Base-by-base conservation (phyloP, 345 rosid species). In the Cardamine chenopodiifolia region DNA sequence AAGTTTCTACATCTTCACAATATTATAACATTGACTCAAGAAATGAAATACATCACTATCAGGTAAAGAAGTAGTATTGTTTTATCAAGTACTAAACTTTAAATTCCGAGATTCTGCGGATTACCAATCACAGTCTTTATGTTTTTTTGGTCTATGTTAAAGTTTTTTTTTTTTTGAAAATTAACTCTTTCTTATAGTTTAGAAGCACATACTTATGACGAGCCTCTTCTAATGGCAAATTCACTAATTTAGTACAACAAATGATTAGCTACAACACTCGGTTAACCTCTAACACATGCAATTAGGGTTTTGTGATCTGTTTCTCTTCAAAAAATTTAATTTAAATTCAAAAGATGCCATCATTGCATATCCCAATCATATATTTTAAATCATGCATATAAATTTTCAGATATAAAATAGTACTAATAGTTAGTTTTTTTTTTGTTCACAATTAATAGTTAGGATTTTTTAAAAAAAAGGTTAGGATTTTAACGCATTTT, bases 21-120 rank as follows among this genome's bases (percentile, higher is more conserved):
- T 68, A 26, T 37, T 60, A 40, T 28, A 28, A 19, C n/a, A 67
- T n/a, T 75, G 69, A 50, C 48, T 31, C 7, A 49, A 52, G 56
- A 67, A 28, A 37, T 14, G 5, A 29, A 26, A 42, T 12, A 73
- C 37, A 65, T 44, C 37, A 32, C 40, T 39, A 13, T 37, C 39
- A 34, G 29, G 15, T 48, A 48, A 25, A 48, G 6, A 34, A 8
- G 19, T 17, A 47, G 14, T 12, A 23, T 14, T 57, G 9, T 31
- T 31, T 45, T 45, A 45, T n/a, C 7, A n/a, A 35, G 39, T 35
- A 44, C 19, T 44, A 8, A 29, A 39, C 45, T 40, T 40, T 4
- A 13, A 2, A 29, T 29, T 32, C 63, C 5, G 63, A 8, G 37
- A 19, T 20, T 37, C 9, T 4, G 37, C 14, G 18, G 10, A 20